Conservation (phyloP, 2,329 filamentous ascomycete genomes). For the Fusarium pseudograminearum region DNA sequence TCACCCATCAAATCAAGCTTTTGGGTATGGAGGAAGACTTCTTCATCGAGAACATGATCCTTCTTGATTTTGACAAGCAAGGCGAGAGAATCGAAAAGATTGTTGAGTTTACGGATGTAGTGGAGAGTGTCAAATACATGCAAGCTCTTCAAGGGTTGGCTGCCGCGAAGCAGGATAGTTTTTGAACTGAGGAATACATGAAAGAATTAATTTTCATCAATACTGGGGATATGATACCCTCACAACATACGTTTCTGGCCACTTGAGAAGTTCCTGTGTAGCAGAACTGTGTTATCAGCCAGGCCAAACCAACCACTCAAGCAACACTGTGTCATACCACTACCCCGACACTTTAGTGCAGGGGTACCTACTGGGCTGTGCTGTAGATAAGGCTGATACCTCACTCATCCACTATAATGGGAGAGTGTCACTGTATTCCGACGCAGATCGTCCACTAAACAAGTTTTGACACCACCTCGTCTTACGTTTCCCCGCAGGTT, state of each 20-base stretch:
- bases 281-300: too few species aligned
- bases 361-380: not conserved
- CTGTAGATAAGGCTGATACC: not conserved
- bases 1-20: slow-evolving; percentile 1
- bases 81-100: not conserved
- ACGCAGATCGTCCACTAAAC: not conserved
- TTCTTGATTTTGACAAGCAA: not conserved
- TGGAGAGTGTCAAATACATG: slow-evolving; percentile 1
- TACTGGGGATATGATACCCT: too few species aligned
- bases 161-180: not conserved
- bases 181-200: too few species aligned
- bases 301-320: not conserved
- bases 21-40: not conserved
- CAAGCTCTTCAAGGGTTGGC: not conserved
- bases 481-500: not conserved
- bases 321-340: not conserved
- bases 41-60: not conserved
- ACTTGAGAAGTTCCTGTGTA: not conserved
- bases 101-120: slow-evolving; percentile 4
- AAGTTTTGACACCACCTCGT: not conserved
- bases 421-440: not conserved
- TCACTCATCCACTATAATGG: not conserved
- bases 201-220: too few species aligned
- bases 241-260: not conserved
- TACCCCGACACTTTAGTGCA: not conserved